phyloP scores from a whole-genome alignment of 768 basidiomycete species.

The Rhizopogon vinicolor region DNA sequence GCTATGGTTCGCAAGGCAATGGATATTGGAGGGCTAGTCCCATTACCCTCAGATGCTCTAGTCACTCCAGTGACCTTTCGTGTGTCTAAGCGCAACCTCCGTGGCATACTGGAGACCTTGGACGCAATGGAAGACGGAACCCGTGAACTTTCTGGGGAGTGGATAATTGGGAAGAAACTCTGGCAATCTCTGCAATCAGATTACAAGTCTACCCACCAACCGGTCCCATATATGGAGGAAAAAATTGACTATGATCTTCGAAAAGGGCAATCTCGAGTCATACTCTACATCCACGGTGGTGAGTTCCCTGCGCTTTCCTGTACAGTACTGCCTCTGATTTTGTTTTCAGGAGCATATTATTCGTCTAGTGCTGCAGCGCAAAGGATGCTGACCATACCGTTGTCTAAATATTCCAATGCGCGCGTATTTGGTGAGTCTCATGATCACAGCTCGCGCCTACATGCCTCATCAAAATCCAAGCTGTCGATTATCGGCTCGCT shows the following conservation, averaged over 20 bases:
- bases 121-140: constrained; percentile 73
- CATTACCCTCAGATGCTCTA: constrained; percentile 87
- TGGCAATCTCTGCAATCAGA: constrained; percentile 87
- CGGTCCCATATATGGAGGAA: constrained; percentile 11
- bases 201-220: constrained; percentile 51
- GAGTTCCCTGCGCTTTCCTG: constrained; percentile 17
- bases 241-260: constrained; percentile 14
- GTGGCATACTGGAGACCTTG: constrained; percentile 73
- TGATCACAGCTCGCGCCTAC: not conserved
- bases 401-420: constrained; percentile 84
- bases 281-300: constrained; percentile 96
- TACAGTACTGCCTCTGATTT: constrained; percentile 1
- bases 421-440: constrained; percentile 76
- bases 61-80: constrained; percentile 93
- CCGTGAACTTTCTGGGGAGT: constrained; percentile 88
- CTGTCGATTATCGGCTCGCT: constrained; percentile 92
- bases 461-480: constrained; percentile 29
- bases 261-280: constrained; percentile 67
- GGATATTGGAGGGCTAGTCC: constrained; percentile 75
- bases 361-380: constrained; percentile 88
- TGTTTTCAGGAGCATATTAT: constrained; percentile 78
- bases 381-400: constrained; percentile 82
- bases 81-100: constrained; percentile 66
- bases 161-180: constrained; percentile 91
- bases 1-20: constrained; percentile 57